Percentiles rank a stretch among this genome's conserved stretches.
phyloP scores from a whole-genome alignment of 148 eudicot species.

The Dianthus caryophyllus region DNA sequence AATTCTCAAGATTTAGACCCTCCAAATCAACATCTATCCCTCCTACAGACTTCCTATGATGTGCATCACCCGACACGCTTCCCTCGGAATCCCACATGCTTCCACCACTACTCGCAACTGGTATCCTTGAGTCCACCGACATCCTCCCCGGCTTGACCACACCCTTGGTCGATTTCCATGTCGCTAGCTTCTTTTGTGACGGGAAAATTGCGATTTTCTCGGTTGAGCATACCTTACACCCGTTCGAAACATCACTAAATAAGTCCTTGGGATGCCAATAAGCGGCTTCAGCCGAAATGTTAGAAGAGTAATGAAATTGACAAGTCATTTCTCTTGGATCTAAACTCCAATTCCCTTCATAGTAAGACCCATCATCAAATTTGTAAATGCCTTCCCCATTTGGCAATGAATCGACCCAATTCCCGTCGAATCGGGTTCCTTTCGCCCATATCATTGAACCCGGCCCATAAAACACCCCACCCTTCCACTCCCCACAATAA shows the following conservation, averaged over 20 bases:
- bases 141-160: conserved; percentile 50
- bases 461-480: conserved; percentile 56
- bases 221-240: conserved; percentile 39
- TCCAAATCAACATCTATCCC: conserved; percentile 34
- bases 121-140: conserved; percentile 70
- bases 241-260: conserved; percentile 36
- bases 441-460: conserved; percentile 65
- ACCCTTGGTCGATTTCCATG: conserved; percentile 63
- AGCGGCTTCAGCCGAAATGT: conserved; percentile 20
- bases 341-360: conserved; percentile 72
- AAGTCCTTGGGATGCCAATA: conserved; percentile 76
- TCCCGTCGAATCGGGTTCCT: conserved; percentile 67
- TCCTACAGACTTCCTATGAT: conserved; percentile 28
- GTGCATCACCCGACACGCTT: conserved; percentile 22
- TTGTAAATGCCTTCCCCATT: conserved; percentile 69
- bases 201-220: conserved; percentile 69
- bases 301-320: conserved; percentile 25
- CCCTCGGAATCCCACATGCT: conserved; percentile 43
- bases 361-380: conserved; percentile 61
- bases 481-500: conserved; percentile 70
- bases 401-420: conserved; percentile 78
- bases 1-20: conserved; percentile 31
- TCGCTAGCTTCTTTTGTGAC: conserved; percentile 75
- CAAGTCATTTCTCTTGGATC: conserved; percentile 53
- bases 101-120: conserved; percentile 21